Evolutionary conservation across 305 asterid genomes (phyloP).

Genomic region (Solanum hybrid): DNA sequence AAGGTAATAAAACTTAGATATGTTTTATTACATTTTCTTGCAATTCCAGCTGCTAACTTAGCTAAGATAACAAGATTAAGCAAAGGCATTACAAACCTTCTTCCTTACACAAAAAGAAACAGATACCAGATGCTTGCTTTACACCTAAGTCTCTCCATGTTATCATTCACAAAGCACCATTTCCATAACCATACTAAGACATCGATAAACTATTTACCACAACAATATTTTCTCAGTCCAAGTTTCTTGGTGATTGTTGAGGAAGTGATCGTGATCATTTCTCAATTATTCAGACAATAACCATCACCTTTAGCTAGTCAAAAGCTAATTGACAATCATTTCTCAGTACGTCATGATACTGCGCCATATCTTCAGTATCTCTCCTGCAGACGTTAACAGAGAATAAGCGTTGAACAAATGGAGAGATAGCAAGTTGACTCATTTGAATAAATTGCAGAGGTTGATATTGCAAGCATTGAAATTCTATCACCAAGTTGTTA

Average conservation of each 20-base stretch:
- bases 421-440: background rate
- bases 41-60: background rate
- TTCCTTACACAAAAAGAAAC: background rate
- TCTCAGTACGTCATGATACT: background rate
- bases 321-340: background rate
- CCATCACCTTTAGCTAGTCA: background rate
- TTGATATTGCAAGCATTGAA: background rate
- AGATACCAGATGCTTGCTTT: background rate
- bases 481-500: background rate
- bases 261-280: background rate
- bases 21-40: background rate
- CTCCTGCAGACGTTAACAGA: background rate
- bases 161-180: slow-evolving; percentile 10
- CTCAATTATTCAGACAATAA: background rate
- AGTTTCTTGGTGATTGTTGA: background rate
- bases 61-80: background rate
- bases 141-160: background rate
- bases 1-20: background rate
- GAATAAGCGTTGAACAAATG: background rate
- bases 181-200: background rate
- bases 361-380: background rate
- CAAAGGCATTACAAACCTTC: background rate
- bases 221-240: background rate
- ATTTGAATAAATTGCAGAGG: background rate
- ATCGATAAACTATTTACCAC: background rate